These are phyloP conservation scores for Prunus armeniaca DNA, from an alignment of 306 rosid species.

Conservation along the genomic window DNA sequence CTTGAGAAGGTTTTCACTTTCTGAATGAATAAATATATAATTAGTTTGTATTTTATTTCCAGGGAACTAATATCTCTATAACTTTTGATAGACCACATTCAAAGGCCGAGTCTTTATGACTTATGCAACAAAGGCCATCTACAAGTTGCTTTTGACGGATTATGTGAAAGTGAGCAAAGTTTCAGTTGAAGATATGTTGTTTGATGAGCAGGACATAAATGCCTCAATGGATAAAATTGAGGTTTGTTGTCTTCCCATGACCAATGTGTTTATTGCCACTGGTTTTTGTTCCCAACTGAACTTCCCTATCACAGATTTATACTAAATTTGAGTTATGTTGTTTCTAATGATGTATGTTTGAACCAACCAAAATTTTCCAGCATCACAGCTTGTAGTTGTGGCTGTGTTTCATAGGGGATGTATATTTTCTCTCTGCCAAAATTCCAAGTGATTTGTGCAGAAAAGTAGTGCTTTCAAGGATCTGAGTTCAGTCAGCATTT, in stretches of 20 bases:
- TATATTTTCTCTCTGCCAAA: neutral
- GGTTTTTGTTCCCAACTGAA: neutral
- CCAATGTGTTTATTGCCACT: neutral
- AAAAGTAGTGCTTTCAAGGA: neutral
- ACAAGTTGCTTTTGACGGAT: conserved; percentile 79
- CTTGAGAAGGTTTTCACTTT: conserved; percentile 60
- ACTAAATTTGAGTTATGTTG: neutral
- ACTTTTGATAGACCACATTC: conserved; percentile 64
- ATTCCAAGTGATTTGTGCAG: neutral
- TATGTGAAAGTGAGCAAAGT: conserved; percentile 90
- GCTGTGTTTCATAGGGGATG: neutral
- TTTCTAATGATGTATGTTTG: neutral
- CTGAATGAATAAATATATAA: neutral
- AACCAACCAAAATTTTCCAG: neutral
- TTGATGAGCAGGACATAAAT: conserved; percentile 80
- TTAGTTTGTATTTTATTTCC: neutral
- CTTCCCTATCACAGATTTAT: neutral
- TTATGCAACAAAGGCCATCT: conserved; percentile 89
- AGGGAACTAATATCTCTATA: conserved; percentile 14
- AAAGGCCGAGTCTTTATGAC: conserved; percentile 94
- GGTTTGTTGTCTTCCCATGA: conserved; percentile 35
- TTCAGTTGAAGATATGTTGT: conserved; percentile 89
- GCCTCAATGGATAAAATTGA: conserved; percentile 97
- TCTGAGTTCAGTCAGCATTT: neutral
- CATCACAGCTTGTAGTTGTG: neutral